Percentiles rank a stretch among this genome's conserved stretches.
phyloP scores from a whole-genome alignment of 2,329 filamentous ascomycete species.

The Huntiella savannae region DNA sequence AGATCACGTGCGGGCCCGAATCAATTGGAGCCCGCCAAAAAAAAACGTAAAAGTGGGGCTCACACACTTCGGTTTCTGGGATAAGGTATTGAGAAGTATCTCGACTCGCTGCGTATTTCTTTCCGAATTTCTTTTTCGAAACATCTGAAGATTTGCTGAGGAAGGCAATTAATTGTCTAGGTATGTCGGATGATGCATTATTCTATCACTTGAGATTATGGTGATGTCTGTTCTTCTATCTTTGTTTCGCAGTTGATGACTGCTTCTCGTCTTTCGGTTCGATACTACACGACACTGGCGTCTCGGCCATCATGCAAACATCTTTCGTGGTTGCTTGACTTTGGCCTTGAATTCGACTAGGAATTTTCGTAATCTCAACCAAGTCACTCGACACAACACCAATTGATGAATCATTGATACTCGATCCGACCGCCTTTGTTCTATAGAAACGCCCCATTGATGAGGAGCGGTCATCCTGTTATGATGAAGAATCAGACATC shows the following conservation, averaged over 20 bases:
- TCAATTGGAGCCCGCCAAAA: constrained; percentile 5
- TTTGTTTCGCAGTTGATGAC: constrained; percentile 7
- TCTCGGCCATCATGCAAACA: too few relatives aligned
- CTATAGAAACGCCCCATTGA: background rate
- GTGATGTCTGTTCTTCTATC: constrained; percentile 1
- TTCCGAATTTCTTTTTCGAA: constrained; percentile 14
- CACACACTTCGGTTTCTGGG: constrained; percentile 12
- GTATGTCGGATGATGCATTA: constrained; percentile 37
- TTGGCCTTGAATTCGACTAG: too few relatives aligned
- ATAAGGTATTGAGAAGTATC: background rate
- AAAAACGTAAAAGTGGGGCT: constrained; percentile 10
- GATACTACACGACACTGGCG: background rate
- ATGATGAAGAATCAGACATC: background rate
- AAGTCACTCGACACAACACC: background rate
- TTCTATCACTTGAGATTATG: constrained; percentile 6
- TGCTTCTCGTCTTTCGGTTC: constrained; percentile 3
- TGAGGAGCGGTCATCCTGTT: background rate
- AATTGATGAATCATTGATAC: background rate
- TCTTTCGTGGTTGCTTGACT: too few relatives aligned
- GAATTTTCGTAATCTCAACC: background rate
- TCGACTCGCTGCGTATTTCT: constrained; percentile 14
- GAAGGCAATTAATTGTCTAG: constrained; percentile 47
- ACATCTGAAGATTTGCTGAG: constrained; percentile 42
- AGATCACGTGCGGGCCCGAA: constrained; percentile 8
- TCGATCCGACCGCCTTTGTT: too few relatives aligned